Conservation (phyloP, 2,329 filamentous ascomycete species). For the Bipolaris sorokiniana region DNA sequence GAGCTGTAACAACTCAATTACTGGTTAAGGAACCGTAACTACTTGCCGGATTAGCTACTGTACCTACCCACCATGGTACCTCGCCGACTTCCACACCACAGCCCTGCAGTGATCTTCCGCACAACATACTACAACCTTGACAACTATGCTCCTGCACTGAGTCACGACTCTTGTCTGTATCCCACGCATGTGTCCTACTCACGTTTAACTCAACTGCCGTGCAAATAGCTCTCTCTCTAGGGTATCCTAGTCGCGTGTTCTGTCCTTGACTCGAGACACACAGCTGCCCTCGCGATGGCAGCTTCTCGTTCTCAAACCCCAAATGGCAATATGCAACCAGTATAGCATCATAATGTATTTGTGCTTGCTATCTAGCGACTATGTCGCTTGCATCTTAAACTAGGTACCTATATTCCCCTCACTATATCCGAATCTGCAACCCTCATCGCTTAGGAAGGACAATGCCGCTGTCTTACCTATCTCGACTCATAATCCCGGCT, state of each 20-base stretch:
- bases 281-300: neutral
- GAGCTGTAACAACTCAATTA: neutral
- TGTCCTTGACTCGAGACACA: neutral
- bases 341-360: neutral
- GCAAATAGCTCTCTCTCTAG: neutral
- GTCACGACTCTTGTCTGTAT: neutral
- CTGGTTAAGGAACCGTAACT: neutral
- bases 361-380: neutral
- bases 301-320: neutral
- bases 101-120: neutral
- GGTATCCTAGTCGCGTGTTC: neutral
- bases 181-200: neutral
- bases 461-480: neutral
- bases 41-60: neutral
- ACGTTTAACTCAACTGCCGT: neutral
- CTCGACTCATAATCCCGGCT: slow-evolving; percentile 3
- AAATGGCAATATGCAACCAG: neutral
- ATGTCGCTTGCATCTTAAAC: neutral
- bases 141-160: neutral
- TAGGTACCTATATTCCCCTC: neutral
- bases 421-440: neutral
- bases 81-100: neutral
- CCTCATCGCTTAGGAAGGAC: neutral
- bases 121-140: neutral
- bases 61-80: neutral